phyloP scores from a whole-genome alignment of 768 basidiomycete species.

The Pilatotrama ljubarskyi region DNA sequence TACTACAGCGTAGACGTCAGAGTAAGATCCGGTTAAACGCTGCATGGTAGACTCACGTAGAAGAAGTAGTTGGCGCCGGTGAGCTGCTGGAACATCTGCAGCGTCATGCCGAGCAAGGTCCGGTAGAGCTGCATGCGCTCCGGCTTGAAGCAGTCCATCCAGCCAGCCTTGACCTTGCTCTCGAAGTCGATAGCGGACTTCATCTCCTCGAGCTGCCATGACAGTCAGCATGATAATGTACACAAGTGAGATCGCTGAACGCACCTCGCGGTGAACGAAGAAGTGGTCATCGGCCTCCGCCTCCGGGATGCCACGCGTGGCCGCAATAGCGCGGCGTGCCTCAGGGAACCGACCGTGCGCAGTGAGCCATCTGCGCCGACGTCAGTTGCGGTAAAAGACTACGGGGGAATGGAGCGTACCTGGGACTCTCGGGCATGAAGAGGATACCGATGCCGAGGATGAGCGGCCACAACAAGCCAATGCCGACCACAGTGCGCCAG shows the following conservation, averaged over 20 bases:
- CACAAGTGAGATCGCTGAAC: constrained; percentile 4
- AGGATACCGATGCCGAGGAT: constrained; percentile 64
- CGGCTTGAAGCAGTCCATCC: constrained; percentile 68
- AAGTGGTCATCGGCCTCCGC: constrained; percentile 41
- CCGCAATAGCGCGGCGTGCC: constrained; percentile 49
- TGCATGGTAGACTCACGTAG: constrained; percentile 38
- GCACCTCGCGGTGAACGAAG: constrained; percentile 46
- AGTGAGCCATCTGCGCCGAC: constrained; percentile 52
- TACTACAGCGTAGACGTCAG: constrained; percentile 24
- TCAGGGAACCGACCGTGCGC: constrained; percentile 46
- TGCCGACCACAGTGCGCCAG: constrained; percentile 64
- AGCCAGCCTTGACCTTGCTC: constrained; percentile 46
- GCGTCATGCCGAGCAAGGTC: constrained; percentile 59
- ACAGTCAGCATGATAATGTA: not conserved
- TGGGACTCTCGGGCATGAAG: constrained; percentile 68
- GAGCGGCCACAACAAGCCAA: constrained; percentile 62
- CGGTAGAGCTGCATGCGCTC: constrained; percentile 61
- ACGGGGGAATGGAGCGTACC: constrained; percentile 31
- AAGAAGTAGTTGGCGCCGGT: constrained; percentile 73
- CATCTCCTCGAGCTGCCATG: constrained; percentile 48
- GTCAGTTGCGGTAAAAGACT: constrained; percentile 1
- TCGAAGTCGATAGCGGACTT: constrained; percentile 51
- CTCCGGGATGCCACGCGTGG: constrained; percentile 47
- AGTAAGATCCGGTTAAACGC: not conserved
- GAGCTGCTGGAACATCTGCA: constrained; percentile 74